These are phyloP conservation scores for Fragilariopsis cylindrus DNA, from an alignment of 108 stramenopile species.

Conservation along the genomic window DNA sequence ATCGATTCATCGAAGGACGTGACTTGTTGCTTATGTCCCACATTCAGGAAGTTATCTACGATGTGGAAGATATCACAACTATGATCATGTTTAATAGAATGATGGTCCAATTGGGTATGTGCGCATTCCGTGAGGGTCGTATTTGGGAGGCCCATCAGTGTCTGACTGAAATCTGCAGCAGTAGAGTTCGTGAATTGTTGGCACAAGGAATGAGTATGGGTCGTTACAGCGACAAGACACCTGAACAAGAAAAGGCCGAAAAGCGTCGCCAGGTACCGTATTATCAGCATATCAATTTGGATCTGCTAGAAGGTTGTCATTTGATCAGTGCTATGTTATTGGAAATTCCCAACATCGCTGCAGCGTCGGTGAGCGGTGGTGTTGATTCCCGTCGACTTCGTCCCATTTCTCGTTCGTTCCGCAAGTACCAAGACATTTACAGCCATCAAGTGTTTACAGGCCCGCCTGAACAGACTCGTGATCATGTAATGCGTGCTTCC, in stretches of 20 bases:
- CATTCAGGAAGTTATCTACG: conserved; percentile 84
- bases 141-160: conserved; percentile 95
- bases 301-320: conserved; percentile 95
- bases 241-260: conserved; percentile 97
- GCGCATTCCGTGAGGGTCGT: conserved; percentile 95
- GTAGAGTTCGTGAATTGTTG: conserved; percentile 91
- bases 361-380: conserved; percentile 31
- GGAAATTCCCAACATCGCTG: conserved; percentile 97
- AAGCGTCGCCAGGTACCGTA: conserved; percentile 95
- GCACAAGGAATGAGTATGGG: conserved; percentile 91
- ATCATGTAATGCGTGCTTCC: conserved; percentile 94
- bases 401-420: conserved; percentile 92
- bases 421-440: conserved; percentile 91
- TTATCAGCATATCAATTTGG: conserved; percentile 96
- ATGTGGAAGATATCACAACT: conserved; percentile 83
- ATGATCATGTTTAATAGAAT: conserved; percentile 98
- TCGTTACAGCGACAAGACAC: conserved; percentile 85
- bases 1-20: conserved; percentile 94
- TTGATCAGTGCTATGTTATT: conserved; percentile 97
- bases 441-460: conserved; percentile 96
- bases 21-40: conserved; percentile 98
- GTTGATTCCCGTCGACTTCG: conserved; percentile 52
- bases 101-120: conserved; percentile 96
- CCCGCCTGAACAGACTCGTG: conserved; percentile 97
- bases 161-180: conserved; percentile 90